These are phyloP conservation scores for Fremontodendron californicum DNA, from an alignment of 345 rosid species.

Conservation along the genomic window DNA sequence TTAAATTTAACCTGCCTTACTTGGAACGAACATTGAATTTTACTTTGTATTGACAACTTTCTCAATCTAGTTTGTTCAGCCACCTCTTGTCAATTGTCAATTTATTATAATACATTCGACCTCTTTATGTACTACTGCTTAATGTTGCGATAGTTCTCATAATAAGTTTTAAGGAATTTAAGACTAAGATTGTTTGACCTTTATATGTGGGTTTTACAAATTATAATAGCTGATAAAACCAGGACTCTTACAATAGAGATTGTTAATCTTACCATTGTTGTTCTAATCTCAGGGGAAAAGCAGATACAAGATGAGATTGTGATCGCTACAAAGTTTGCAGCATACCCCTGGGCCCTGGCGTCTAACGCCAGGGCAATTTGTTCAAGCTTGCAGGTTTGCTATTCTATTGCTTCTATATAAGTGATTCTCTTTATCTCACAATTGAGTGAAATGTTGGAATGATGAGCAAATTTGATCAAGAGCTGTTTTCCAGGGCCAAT, in stretches of 20 bases:
- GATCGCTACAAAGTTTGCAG: conserved; percentile 93
- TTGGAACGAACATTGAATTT: not conserved
- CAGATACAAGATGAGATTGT: conserved; percentile 49
- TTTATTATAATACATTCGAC: no score
- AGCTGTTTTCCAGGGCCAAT: conserved; percentile 34
- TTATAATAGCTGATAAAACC: not conserved
- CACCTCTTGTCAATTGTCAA: not conserved
- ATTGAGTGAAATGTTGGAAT: not conserved
- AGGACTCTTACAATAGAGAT: not conserved
- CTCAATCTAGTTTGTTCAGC: no score
- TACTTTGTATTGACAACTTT: not conserved
- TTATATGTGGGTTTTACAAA: no score
- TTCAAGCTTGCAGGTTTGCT: conserved; percentile 77
- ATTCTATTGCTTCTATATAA: not conserved
- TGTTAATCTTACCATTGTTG: not conserved
- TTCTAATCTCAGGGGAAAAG: conserved; percentile 37
- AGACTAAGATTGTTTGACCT: not conserved
- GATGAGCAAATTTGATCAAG: not conserved
- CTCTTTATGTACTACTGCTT: not conserved
- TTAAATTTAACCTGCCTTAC: not conserved
- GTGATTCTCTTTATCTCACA: not conserved
- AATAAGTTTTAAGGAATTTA: no score
- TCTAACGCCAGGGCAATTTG: conserved; percentile 83
- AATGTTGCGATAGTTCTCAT: no score
- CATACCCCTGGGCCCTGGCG: conserved; percentile 98